Evolutionary conservation across 768 basidiomycete species (phyloP).

Genomic region (Pilatotrama ljubarskyi): DNA sequence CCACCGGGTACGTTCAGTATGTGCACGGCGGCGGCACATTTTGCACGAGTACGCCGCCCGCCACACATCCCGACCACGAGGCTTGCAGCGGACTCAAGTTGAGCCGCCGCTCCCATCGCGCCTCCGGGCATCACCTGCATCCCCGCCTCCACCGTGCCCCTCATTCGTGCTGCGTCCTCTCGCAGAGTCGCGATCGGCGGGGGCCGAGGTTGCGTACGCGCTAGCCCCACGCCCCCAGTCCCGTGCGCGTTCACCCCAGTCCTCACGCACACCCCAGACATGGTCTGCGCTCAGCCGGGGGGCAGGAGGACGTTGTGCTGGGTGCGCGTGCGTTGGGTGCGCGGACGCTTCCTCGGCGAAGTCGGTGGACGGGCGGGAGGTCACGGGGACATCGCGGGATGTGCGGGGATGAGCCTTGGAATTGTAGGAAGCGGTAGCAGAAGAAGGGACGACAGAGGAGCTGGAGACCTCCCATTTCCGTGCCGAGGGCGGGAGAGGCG

Average conservation of each 20-base stretch:
- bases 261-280: constrained; percentile 42
- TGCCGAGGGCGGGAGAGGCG: constrained; percentile 33
- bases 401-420: not conserved
- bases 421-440: not conserved
- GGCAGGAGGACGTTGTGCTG: constrained; percentile 30
- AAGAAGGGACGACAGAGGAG: not conserved
- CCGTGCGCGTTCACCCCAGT: constrained; percentile 33
- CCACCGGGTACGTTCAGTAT: not conserved
- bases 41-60: not conserved
- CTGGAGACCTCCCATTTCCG: constrained; percentile 37
- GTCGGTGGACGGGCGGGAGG: constrained; percentile 11
- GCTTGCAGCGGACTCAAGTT: constrained; percentile 8
- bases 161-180: not conserved
- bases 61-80: not conserved
- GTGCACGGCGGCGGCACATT: not conserved
- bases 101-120: constrained; percentile 8
- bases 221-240: constrained; percentile 22
- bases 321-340: not conserved
- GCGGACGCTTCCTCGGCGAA: constrained; percentile 28
- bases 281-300: constrained; percentile 39
- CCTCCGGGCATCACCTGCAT: not conserved
- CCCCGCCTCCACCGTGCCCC: not conserved
- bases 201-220: constrained; percentile 1
- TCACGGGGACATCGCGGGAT: not conserved
- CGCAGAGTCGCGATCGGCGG: not conserved